These are phyloP conservation scores for Wickerhamiella nectarea DNA, from an alignment of 805 yeast genomes.

Conservation along the genomic window DNA sequence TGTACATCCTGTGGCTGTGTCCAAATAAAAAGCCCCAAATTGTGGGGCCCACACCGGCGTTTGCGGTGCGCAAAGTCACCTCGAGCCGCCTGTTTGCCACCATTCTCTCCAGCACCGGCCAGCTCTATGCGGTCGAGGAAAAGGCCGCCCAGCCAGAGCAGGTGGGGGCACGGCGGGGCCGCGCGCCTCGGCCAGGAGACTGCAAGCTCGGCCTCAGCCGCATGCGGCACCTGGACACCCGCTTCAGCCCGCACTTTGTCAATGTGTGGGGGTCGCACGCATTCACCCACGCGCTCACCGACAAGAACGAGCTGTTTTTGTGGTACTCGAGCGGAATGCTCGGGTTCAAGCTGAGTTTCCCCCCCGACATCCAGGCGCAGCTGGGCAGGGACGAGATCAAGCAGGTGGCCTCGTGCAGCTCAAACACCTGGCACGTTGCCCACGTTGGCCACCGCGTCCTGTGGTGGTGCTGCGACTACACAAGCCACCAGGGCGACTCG, in stretches of 20 bases:
- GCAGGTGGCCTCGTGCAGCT: constrained; percentile 3
- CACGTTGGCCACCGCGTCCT: neutral
- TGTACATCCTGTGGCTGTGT: constrained; percentile 5
- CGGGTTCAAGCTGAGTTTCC: constrained; percentile 2
- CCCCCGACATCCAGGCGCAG: neutral
- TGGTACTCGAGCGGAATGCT: constrained; percentile 8
- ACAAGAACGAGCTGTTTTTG: constrained; percentile 3
- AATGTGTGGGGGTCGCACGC: constrained; percentile 8
- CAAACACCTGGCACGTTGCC: constrained; percentile 9
- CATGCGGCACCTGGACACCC: constrained; percentile 3
- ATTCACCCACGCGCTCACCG: constrained; percentile 4
- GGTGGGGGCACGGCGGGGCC: constrained; percentile 2
- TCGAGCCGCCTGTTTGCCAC: constrained; percentile 2
- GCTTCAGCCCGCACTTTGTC: constrained; percentile 2
- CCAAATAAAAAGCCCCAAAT: constrained; percentile 7
- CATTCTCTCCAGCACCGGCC: neutral
- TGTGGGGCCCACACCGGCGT: constrained; percentile 8
- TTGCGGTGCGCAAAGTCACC: constrained; percentile 1
- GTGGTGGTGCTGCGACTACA: constrained; percentile 9
- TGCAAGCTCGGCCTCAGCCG: constrained; percentile 1
- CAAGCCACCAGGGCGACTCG: neutral
- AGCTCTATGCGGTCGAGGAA: constrained; percentile 6
- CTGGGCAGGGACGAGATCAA: neutral
- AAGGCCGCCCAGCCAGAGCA: neutral
- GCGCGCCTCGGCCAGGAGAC: constrained; percentile 1